Conservation (phyloP, 306 rosid species). For the Quercus mongolica region DNA sequence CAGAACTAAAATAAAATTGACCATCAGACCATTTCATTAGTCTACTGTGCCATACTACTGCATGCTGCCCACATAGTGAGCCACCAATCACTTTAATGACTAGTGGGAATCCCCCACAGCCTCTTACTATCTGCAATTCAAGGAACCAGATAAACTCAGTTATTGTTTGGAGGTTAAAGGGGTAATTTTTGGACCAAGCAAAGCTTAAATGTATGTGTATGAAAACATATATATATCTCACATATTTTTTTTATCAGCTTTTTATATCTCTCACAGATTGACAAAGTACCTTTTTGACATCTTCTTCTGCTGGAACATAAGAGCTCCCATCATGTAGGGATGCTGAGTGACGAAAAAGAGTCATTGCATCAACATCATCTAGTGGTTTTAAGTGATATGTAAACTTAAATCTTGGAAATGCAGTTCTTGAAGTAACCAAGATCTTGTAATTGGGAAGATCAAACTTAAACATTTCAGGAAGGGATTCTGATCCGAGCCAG, state of each 20-base stretch:
- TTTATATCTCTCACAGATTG: background rate
- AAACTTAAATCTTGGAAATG: constrained; percentile 24
- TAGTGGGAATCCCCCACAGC: constrained; percentile 26
- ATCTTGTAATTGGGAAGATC: constrained; percentile 43
- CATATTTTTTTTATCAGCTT: too few relatives aligned
- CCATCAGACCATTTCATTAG: constrained; percentile 11
- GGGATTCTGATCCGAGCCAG: constrained; percentile 50
- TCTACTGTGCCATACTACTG: constrained; percentile 11
- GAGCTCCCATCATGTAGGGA: constrained; percentile 14
- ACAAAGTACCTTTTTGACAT: constrained; percentile 35
- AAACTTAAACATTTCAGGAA: constrained; percentile 34
- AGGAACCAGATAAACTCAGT: background rate
- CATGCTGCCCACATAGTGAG: constrained; percentile 18
- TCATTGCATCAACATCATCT: constrained; percentile 35
- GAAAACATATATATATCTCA: background rate
- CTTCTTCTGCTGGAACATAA: constrained; percentile 14
- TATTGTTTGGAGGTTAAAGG: background rate
- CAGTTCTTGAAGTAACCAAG: constrained; percentile 56
- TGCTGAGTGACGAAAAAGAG: constrained; percentile 50
- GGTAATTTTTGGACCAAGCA: background rate
- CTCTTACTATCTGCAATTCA: constrained; percentile 23
- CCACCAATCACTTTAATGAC: constrained; percentile 23
- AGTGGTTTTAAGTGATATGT: constrained; percentile 28
- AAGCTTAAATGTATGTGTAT: background rate
- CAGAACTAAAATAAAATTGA: constrained; percentile 13